Percentiles rank a stretch among this genome's conserved stretches.
phyloP scores from a whole-genome alignment of 768 basidiomycete species.

The Hysterangium stoloniferum region DNA sequence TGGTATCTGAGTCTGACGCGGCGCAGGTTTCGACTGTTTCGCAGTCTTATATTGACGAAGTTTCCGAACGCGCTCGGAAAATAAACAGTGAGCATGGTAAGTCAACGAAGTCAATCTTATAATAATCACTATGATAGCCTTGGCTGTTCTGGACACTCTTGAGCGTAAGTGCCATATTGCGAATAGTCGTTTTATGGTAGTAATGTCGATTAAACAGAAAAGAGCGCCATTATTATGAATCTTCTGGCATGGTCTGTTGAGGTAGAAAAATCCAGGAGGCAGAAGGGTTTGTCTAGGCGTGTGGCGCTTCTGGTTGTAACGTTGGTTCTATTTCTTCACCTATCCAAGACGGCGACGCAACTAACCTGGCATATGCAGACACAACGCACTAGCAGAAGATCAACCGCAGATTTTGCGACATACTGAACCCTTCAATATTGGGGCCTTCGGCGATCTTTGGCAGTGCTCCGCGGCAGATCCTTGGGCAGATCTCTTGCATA shows the following conservation, averaged over 20 bases:
- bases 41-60: conserved; percentile 15
- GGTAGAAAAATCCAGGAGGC: conserved; percentile 12
- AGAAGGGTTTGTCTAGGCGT: conserved; percentile 16
- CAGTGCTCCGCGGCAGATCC: conserved; percentile 19
- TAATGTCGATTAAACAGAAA: too few relatives aligned
- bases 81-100: conserved; percentile 29
- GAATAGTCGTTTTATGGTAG: background rate
- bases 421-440: conserved; percentile 18
- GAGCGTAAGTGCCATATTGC: conserved; percentile 18
- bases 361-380: background rate
- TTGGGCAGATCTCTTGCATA: conserved; percentile 21
- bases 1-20: background rate
- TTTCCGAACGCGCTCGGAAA: conserved; percentile 26
- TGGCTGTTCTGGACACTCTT: conserved; percentile 26
- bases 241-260: conserved; percentile 26
- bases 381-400: conserved; percentile 9
- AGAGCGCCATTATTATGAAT: conserved; percentile 21
- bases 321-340: conserved; percentile 17
- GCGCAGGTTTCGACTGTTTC: conserved; percentile 15
- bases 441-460: conserved; percentile 22
- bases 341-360: background rate
- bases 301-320: conserved; percentile 28
- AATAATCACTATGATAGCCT: conserved; percentile 21
- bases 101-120: background rate
- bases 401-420: conserved; percentile 1